Percentiles rank a stretch among this genome's conserved stretches.
Conservation (phyloP, 495 filamentous ascomycete species). For the Viridothelium virens region DNA sequence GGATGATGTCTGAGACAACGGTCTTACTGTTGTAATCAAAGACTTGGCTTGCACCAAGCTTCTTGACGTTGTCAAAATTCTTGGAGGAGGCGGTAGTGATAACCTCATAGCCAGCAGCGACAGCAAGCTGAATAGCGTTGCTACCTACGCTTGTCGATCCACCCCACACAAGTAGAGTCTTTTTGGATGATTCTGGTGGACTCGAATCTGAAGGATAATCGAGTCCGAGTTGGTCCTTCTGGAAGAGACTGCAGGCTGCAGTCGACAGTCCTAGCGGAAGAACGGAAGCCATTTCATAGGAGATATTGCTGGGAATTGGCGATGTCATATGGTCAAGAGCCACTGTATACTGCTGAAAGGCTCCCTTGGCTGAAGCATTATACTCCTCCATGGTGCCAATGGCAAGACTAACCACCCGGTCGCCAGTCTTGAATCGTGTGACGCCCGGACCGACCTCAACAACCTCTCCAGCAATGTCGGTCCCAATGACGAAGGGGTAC, state of each 20-base stretch:
- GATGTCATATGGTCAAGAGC: slow-evolving; percentile 22
- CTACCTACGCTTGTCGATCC: slow-evolving; percentile 35
- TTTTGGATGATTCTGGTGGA: slow-evolving; percentile 22
- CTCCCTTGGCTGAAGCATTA: slow-evolving; percentile 9
- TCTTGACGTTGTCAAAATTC: slow-evolving; percentile 35
- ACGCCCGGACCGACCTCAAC: slow-evolving; percentile 41
- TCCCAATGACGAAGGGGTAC: slow-evolving; percentile 47
- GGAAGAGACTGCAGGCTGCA: slow-evolving; percentile 42
- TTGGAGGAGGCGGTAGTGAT: slow-evolving; percentile 32
- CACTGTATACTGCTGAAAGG: slow-evolving; percentile 21
- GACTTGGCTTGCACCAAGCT: slow-evolving; percentile 30
- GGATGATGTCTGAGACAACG: slow-evolving; percentile 28
- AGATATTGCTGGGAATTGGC: slow-evolving; percentile 38
- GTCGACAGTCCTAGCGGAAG: slow-evolving; percentile 44
- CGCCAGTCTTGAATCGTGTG: slow-evolving; percentile 40
- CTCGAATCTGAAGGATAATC: slow-evolving; percentile 15
- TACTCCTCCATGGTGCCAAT: not conserved
- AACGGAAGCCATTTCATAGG: slow-evolving; percentile 40
- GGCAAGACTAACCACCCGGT: slow-evolving; percentile 36
- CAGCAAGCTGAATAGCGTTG: slow-evolving; percentile 36
- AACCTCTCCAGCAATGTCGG: slow-evolving; percentile 49
- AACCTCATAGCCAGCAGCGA: slow-evolving; percentile 32
- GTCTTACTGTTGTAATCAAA: slow-evolving; percentile 32
- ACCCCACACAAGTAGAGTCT: slow-evolving; percentile 37
- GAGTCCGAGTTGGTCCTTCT: slow-evolving; percentile 34